Percentiles rank a stretch among this genome's conserved stretches.
phyloP scores from a whole-genome alignment of 1,139 yeast species.

The Diutina siamensis region DNA sequence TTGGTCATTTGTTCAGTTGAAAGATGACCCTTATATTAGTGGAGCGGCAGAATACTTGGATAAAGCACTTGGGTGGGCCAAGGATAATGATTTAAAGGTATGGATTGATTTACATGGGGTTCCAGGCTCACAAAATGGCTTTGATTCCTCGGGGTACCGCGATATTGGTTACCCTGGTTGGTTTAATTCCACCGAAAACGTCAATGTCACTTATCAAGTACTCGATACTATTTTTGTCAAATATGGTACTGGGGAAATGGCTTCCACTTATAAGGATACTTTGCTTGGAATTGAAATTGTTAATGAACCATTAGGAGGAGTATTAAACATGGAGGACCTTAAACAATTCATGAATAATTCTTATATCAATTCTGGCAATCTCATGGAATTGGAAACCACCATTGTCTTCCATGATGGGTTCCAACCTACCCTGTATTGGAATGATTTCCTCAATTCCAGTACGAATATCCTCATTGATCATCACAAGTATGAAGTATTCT shows the following conservation, averaged over 20 bases:
- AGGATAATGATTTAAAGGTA: conserved; percentile 49
- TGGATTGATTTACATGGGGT: conserved; percentile 96
- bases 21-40: conserved; percentile 74
- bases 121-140: conserved; percentile 93
- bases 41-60: conserved; percentile 73
- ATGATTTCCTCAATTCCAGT: conserved; percentile 21
- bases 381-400: conserved; percentile 27
- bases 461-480: conserved; percentile 44
- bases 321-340: conserved; percentile 25
- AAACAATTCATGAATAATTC: conserved; percentile 29
- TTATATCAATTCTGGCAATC: conserved; percentile 25
- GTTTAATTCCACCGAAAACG: conserved; percentile 32
- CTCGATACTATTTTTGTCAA: conserved; percentile 30
- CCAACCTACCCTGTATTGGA: conserved; percentile 39
- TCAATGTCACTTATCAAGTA: conserved; percentile 31
- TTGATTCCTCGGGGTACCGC: conserved; percentile 54
- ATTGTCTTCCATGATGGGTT: conserved; percentile 53
- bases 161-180: conserved; percentile 36
- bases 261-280: conserved; percentile 30
- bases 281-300: conserved; percentile 52
- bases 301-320: conserved; percentile 47
- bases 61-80: conserved; percentile 68
- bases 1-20: conserved; percentile 73
- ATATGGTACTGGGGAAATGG: conserved; percentile 25
- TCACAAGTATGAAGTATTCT: conserved; percentile 55